Conservation (phyloP, 2,329 filamentous ascomycete species). For the Huntiella abstrusa region DNA sequence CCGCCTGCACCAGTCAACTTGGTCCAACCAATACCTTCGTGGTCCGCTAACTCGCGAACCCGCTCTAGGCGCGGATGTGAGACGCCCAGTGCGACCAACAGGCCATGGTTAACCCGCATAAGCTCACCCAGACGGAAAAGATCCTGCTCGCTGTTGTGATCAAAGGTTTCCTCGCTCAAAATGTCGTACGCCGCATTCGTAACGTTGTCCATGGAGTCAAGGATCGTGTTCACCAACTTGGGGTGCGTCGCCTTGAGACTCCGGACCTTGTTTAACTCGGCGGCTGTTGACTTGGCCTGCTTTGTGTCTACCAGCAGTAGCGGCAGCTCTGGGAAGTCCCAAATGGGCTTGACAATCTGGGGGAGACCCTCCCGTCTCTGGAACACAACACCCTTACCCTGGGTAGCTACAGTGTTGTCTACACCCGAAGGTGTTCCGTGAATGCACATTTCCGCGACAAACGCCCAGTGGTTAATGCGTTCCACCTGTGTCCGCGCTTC, state of each 20-base stretch:
- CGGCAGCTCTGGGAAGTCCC: constrained; percentile 80
- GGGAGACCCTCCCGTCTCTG: constrained; percentile 31
- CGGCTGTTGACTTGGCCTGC: constrained; percentile 67
- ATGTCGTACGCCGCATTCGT: constrained; percentile 35
- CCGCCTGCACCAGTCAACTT: constrained; percentile 93
- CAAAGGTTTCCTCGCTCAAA: constrained; percentile 44
- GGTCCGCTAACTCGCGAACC: constrained; percentile 76
- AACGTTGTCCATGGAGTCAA: constrained; percentile 69
- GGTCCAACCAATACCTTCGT: constrained; percentile 83
- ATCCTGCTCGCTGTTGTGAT: constrained; percentile 41
- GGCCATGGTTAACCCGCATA: constrained; percentile 83
- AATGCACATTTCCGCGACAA: constrained; percentile 91
- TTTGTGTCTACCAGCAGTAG: constrained; percentile 78
- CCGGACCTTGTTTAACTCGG: constrained; percentile 73
- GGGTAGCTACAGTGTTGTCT: constrained; percentile 87
- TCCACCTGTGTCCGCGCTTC: constrained; percentile 85
- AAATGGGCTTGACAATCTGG: constrained; percentile 49
- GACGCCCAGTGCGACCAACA: constrained; percentile 78
- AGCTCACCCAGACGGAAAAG: constrained; percentile 67
- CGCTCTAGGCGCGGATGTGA: constrained; percentile 87
- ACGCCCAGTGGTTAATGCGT: constrained; percentile 93
- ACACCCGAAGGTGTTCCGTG: constrained; percentile 93
- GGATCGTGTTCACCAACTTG: constrained; percentile 57
- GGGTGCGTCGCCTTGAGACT: constrained; percentile 54
- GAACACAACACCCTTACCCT: constrained; percentile 88